Percentiles rank a stretch among this genome's conserved stretches.
Evolutionary conservation across 495 filamentous ascomycete species (phyloP).

Genomic region (Friedmanniomyces simplex): DNA sequence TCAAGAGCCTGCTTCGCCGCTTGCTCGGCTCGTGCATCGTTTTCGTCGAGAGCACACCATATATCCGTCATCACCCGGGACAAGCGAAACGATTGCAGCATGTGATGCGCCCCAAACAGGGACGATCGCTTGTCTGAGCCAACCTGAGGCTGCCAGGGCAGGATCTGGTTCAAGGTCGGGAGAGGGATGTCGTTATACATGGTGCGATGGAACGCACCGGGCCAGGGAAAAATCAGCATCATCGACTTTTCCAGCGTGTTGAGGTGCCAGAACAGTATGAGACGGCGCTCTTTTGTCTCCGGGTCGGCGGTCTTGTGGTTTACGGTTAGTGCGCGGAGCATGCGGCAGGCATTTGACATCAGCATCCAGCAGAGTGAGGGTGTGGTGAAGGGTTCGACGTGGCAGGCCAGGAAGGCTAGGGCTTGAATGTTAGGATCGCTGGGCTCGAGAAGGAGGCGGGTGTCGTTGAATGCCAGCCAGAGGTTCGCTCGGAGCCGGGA

Average conservation of each 20-base stretch:
- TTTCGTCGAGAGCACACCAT: constrained; percentile 5
- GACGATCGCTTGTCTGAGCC: neutral
- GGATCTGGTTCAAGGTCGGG: constrained; percentile 1
- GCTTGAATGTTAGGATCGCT: constrained; percentile 13
- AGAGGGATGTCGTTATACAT: neutral
- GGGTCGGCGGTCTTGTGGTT: constrained; percentile 1
- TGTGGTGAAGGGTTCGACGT: constrained; percentile 5
- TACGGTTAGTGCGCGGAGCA: constrained; percentile 10
- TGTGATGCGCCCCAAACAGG: constrained; percentile 6
- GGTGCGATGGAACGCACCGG: constrained; percentile 1
- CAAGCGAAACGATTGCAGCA: neutral
- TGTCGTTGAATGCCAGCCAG: constrained; percentile 14
- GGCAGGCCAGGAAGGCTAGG: constrained; percentile 3
- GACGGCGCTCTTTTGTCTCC: constrained; percentile 3
- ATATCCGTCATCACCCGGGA: constrained; percentile 4
- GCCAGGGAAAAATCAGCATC: constrained; percentile 3
- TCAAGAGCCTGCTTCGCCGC: constrained; percentile 3
- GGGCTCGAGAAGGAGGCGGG: constrained; percentile 10
- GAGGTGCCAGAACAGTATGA: constrained; percentile 10
- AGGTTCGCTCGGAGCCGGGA: constrained; percentile 4
- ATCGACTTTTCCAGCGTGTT: constrained; percentile 8
- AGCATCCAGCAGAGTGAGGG: constrained; percentile 15
- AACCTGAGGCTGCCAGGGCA: neutral
- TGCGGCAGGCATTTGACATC: constrained; percentile 4
- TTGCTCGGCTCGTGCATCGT: neutral